Evolutionary conservation across 1,284 basidiomycete species (phyloP), one percentile per base, ranked within the genome.

Genomic region (Trichosporon asahii): DNA sequence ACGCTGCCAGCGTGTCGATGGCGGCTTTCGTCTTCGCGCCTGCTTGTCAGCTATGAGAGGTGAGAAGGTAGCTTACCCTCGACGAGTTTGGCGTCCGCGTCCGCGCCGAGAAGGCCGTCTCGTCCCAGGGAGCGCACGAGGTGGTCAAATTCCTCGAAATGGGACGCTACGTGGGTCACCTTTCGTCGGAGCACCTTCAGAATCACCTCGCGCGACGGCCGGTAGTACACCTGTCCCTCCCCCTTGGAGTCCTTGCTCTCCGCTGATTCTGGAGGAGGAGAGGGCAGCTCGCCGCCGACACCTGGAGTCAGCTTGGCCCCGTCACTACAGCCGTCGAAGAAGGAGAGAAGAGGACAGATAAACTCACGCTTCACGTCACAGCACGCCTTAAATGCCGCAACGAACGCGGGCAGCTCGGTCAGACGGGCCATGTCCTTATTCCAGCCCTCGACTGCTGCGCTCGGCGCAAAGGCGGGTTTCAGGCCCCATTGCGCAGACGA

Each of bases 91-190:
- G 29, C 40, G 44, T 76, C 70, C 1, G 63, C 70, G 1, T 66
- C 70, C 9, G 46, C n/a, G 1, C 66, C 74, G 14, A 78, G 49
- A 57, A 82, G 65, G 2, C 80, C 81, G 64, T 82, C 80, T 27
- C 76, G 67, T 0, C 73, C 76, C 3, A 81, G 69, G 4, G 66
- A 66, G 46, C 81, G 72, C 1, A 81, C 74, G 21, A 81, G 73
- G 66, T 81, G 80, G 70, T 82, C 81, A 57, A 82, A 82, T 55
- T 75, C 74, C 55, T 73, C 73, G 66, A 76, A 79, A 61, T 75
- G 72, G 8, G 66, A 23, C 0, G 77, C 74, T 29, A 82, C 71
- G 61, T 73, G 67, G n/a, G 75, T 77, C 8, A 79, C 75, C 53
- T 82, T 82, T 40, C 63, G 61, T 37, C 72, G 72, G 2, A 82